Evolutionary conservation across 441 rosid genomes (phyloP).

Genomic region (Pelargonium cotyledonis): DNA sequence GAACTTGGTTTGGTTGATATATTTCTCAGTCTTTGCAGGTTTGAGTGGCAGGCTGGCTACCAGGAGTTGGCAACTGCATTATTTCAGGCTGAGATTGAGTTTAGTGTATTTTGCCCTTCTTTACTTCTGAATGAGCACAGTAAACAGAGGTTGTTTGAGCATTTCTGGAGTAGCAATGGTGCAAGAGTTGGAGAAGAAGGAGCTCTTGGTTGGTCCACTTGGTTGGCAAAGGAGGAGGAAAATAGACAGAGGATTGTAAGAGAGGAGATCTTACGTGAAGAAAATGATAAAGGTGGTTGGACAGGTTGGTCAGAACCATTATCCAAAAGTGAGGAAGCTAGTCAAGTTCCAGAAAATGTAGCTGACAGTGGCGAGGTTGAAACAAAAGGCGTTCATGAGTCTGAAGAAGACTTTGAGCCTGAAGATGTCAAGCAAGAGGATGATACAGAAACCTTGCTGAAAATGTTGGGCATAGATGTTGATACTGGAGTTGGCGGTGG

Average conservation of each 20-base stretch:
- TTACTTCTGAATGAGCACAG: slow-evolving; percentile 55
- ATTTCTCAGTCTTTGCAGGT: slow-evolving; percentile 78
- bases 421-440: slow-evolving; percentile 58
- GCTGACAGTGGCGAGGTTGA: slow-evolving; percentile 22
- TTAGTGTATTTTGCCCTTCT: slow-evolving; percentile 77
- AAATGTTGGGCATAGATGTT: slow-evolving; percentile 70
- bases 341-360: slow-evolving; percentile 31
- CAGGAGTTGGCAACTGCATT: slow-evolving; percentile 81
- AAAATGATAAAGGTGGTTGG: slow-evolving; percentile 77
- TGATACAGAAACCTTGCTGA: slow-evolving; percentile 75
- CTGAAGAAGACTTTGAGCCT: slow-evolving; percentile 44
- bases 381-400: slow-evolving; percentile 24
- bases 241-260: slow-evolving; percentile 56
- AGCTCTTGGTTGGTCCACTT: slow-evolving; percentile 78
- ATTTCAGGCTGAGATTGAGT: slow-evolving; percentile 91
- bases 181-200: slow-evolving; percentile 93
- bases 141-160: slow-evolving; percentile 84
- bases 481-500: slow-evolving; percentile 53
- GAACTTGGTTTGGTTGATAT: slow-evolving; percentile 83
- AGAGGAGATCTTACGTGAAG: slow-evolving; percentile 48
- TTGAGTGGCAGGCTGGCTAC: slow-evolving; percentile 91
- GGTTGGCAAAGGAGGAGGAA: slow-evolving; percentile 96
- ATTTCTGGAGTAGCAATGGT: slow-evolving; percentile 79
- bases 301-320: slow-evolving; percentile 86
- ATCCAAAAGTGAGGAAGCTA: slow-evolving; percentile 36